Evolutionary conservation across 257 asterid genomes (phyloP).

Genomic region (Forsythia suspensa): DNA sequence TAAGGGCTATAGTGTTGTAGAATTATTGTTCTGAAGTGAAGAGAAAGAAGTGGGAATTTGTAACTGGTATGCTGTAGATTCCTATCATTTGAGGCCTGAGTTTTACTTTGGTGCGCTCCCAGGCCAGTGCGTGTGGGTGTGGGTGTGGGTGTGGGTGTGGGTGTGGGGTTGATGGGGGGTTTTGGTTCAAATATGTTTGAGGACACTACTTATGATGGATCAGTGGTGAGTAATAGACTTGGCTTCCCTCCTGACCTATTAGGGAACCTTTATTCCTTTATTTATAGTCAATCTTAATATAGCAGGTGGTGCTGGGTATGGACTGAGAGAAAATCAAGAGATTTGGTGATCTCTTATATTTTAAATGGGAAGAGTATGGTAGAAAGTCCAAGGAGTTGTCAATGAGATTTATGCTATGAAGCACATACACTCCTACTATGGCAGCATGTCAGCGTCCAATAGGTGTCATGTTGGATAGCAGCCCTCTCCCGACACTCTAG

Average conservation of each 20-base stretch:
- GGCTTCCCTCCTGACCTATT: not conserved
- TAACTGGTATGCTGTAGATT: not conserved
- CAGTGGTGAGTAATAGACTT: not conserved
- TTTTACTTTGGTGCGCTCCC: not conserved
- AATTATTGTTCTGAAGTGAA: not conserved
- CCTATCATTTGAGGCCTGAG: not conserved
- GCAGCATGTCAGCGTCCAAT: not conserved
- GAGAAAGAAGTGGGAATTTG: not conserved
- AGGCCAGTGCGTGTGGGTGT: not conserved
- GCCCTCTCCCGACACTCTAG: not conserved
- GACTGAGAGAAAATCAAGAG: not conserved
- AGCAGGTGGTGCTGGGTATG: not conserved
- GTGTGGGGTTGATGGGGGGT: not conserved
- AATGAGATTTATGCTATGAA: too few species aligned
- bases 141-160: not conserved
- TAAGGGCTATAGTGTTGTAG: not conserved
- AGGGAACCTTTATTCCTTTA: not conserved
- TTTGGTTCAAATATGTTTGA: not conserved
- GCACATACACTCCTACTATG: not conserved
- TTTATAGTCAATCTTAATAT: not conserved
- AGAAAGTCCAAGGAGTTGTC: too few species aligned
- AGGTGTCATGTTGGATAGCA: not conserved
- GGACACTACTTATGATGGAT: not conserved
- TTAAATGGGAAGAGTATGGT: not conserved
- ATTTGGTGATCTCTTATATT: not conserved